Base-by-base conservation (phyloP, 192 early-diverging fungal species). In the Rhizoclosmatium globosum region DNA sequence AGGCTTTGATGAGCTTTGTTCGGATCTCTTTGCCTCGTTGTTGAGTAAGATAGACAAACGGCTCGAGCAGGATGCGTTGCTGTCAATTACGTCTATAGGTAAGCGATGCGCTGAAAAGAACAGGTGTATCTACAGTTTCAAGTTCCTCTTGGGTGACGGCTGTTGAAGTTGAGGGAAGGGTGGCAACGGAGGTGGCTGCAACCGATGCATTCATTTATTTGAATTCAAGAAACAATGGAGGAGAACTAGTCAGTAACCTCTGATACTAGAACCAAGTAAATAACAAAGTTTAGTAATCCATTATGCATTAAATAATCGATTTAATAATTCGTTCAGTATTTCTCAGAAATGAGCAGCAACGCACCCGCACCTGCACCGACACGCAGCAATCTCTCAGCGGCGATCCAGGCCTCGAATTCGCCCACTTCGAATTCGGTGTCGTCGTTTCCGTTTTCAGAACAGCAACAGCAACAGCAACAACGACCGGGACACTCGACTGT, bases 1-100 rank as follows among this genome's bases (percentile, higher is more conserved):
- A 99, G 0, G 97, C 96, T 11, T 93, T 86, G 42, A 99, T 94
- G 53, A 99, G 87, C 64, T 95, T 92, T 9, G 94, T 90, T 61
- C 98, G 91, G 68, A 99, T 92, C 64, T 96, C 94, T 82, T 99
- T 99, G 19, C 98, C 98, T 0, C 95, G 95, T 43, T 95, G 84
- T 45, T 92, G 82, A 45, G 83, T 81, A 38, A 99, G 92, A 72
- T 99, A 99, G 44, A 89, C 83, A 85, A 89, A 99, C 0, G 97
- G 98, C 77, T 98, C 98, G 15, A 99, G 87, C 1, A 99, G 88
- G 43, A 95, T 90, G 38, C 72, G 59, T 62, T 74, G 72, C 72
- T 71, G 62, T 53, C 31, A 0, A 31, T 31, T 31, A 0, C 0
- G 53, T 56, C 19, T 56, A 1, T 0, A 15, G 9, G 9, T 9